Evolutionary conservation across 1,284 basidiomycete genomes (phyloP), one percentile per base, ranked within the genome.

Genomic region (Grifola frondosa): DNA sequence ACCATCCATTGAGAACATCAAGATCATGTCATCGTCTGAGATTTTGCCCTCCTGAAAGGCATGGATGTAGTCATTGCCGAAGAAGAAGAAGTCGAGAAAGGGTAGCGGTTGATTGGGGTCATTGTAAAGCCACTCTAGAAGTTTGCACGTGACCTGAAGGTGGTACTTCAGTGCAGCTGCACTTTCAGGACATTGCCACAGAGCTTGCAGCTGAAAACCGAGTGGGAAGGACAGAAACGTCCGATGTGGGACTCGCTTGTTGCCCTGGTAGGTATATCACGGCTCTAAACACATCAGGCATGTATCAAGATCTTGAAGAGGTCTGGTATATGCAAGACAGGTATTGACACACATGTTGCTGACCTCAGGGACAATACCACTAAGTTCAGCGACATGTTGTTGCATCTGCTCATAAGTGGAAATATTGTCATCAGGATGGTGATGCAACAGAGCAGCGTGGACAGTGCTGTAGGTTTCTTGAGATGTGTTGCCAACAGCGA

Each of bases 311-410:
- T 54, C 38, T 1, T 24, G 24, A 31, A 50, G 62, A 6, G 60
- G 59, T 2, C 65, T 64, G 11, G 62, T 64, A 39, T 51, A 70
- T 5, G 59, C 64, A 25, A 57, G 20, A 42, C 67, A 70, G 1
- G 57, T 54, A n/a, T 64, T 58, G 9, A 49, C 40, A 30, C 67
- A 68, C 63, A 67, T 68, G 39, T 68, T 60, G 34, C 54, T 22
- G 2, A 23, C 10, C 3, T 63, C 37, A 4, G 58, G 26, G 4
- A 46, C 34, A 16, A 66, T 44, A 4, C 64, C 65, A 33, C 37
- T 64, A 19, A 64, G 34, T 10, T 60, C 40, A 5, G 43, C 30
- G 13, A 66, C 31, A n/a, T n/a, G n/a, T n/a, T n/a, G n/a, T n/a
- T n/a, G n/a, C n/a, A n/a, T n/a, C n/a, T n/a, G n/a, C n/a, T n/a